Conservation (phyloP, 345 rosid species). For the Brassica incana region DNA sequence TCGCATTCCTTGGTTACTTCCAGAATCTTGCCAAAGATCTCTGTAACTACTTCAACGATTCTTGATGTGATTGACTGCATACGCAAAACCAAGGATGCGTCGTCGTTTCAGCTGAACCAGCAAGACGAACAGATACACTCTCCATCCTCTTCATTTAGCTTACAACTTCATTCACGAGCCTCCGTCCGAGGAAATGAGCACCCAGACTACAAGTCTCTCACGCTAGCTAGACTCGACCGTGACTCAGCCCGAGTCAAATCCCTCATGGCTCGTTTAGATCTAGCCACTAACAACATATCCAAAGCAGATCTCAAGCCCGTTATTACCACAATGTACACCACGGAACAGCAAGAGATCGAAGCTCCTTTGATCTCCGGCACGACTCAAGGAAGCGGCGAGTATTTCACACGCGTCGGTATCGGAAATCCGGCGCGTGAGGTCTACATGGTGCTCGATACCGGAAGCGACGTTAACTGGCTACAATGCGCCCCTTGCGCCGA, state of each 20-base stretch:
- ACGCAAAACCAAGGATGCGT: slow-evolving; percentile 31
- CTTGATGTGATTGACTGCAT: slow-evolving; percentile 52
- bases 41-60: slow-evolving; percentile 30
- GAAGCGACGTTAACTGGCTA: slow-evolving; percentile 86
- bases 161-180: slow-evolving; percentile 57
- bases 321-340: slow-evolving; percentile 8
- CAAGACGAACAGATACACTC: slow-evolving; percentile 26
- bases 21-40: slow-evolving; percentile 31
- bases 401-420: slow-evolving; percentile 77
- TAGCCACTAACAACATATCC: slow-evolving; percentile 11
- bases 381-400: slow-evolving; percentile 95
- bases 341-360: slow-evolving; percentile 38
- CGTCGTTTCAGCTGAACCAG: slow-evolving; percentile 32
- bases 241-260: slow-evolving; percentile 72
- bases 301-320: slow-evolving; percentile 55
- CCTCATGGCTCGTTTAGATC: slow-evolving; percentile 54
- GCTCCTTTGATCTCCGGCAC: slow-evolving; percentile 72
- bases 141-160: slow-evolving; percentile 24
- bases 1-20: slow-evolving; percentile 27
- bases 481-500: slow-evolving; percentile 89
- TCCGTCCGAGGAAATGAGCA: slow-evolving; percentile 44
- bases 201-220: slow-evolving; percentile 62
- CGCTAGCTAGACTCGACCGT: slow-evolving; percentile 60
- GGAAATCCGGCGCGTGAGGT: slow-evolving; percentile 72
- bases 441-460: slow-evolving; percentile 82